Evolutionary conservation across 2,329 filamentous ascomycete genomes (phyloP).

Genomic region (Talaromyces albobiverticillius): DNA sequence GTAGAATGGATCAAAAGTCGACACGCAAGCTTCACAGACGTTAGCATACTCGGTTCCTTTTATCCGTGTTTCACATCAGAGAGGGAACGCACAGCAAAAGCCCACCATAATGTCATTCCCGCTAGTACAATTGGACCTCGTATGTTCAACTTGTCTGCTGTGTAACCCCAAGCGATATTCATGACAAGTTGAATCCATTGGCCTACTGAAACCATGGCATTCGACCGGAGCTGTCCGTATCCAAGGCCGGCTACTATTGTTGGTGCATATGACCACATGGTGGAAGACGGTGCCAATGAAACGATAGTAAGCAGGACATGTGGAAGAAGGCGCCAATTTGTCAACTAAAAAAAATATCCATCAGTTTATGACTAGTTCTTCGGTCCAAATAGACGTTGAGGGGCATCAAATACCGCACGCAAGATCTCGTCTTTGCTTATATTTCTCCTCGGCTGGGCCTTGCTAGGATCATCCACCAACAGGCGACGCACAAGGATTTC

Average conservation of each 20-base stretch:
- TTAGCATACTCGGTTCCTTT: neutral
- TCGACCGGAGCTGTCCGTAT: slow-evolving; percentile 43
- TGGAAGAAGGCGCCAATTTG: slow-evolving; percentile 49
- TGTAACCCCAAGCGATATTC: slow-evolving; percentile 12
- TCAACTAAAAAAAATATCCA: slow-evolving; percentile 34
- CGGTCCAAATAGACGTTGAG: slow-evolving; percentile 27
- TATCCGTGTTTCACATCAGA: neutral
- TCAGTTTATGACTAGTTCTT: slow-evolving; percentile 12
- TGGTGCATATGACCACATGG: slow-evolving; percentile 51
- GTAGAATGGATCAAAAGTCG: neutral
- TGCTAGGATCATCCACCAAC: neutral
- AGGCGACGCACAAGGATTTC: slow-evolving; percentile 1
- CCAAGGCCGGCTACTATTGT: slow-evolving; percentile 51
- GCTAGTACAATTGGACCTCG: slow-evolving; percentile 9
- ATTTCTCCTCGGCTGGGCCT: neutral
- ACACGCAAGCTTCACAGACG: slow-evolving; percentile 7
- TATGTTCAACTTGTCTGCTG: slow-evolving; percentile 10
- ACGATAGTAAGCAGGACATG: slow-evolving; percentile 49
- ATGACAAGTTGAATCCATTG: slow-evolving; percentile 11
- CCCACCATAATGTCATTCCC: slow-evolving; percentile 13
- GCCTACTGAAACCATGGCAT: slow-evolving; percentile 53
- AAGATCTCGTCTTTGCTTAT: neutral
- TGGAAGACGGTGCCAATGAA: slow-evolving; percentile 49
- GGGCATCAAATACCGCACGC: slow-evolving; percentile 33
- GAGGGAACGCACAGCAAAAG: slow-evolving; percentile 3